A percentile compares a stretch with the other conserved stretches of the same genome.
phyloP scores from a whole-genome alignment of 1,139 yeast genomes.

The Taphrina confusa region DNA sequence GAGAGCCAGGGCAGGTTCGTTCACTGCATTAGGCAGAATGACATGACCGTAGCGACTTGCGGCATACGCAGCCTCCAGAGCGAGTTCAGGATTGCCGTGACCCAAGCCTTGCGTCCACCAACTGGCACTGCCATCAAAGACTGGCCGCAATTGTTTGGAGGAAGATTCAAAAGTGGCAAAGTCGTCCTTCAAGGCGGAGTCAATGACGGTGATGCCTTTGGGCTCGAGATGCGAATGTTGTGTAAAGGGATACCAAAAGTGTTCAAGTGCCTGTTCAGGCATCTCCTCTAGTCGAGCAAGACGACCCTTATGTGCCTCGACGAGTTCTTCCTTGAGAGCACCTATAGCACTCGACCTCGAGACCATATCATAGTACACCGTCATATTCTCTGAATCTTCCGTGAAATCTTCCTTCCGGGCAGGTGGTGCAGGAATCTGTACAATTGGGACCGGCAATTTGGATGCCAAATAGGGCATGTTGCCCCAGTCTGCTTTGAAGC shows the following conservation, averaged over 20 bases:
- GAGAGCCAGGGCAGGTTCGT: conserved; percentile 43
- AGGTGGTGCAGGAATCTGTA: conserved; percentile 40
- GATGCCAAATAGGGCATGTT: conserved; percentile 42
- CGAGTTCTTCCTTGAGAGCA: conserved; percentile 36
- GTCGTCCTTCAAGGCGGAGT: conserved; percentile 43
- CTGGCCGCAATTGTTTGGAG: conserved; percentile 37
- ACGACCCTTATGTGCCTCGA: conserved; percentile 37
- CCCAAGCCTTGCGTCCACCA: conserved; percentile 47
- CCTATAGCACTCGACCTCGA: conserved; percentile 35
- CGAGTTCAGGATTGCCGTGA: conserved; percentile 43
- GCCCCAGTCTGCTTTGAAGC: conserved; percentile 40
- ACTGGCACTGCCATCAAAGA: conserved; percentile 45
- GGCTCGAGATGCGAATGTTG: conserved; percentile 42
- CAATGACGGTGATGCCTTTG: conserved; percentile 42
- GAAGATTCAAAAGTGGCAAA: conserved; percentile 37
- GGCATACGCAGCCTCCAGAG: conserved; percentile 44
- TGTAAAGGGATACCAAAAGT: conserved; percentile 45
- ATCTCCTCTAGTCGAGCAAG: conserved; percentile 39
- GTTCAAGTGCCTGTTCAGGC: conserved; percentile 41
- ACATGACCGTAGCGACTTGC: conserved; percentile 45
- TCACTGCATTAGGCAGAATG: conserved; percentile 43
- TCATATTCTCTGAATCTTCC: conserved; percentile 39
- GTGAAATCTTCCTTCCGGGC: conserved; percentile 28
- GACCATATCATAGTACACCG: conserved; percentile 40
- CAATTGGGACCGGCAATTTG: conserved; percentile 38